A percentile compares a stretch with the other conserved stretches of the same genome.
Evolutionary conservation across 768 basidiomycete species (phyloP).

Genomic region (Psilocybe cubensis): DNA sequence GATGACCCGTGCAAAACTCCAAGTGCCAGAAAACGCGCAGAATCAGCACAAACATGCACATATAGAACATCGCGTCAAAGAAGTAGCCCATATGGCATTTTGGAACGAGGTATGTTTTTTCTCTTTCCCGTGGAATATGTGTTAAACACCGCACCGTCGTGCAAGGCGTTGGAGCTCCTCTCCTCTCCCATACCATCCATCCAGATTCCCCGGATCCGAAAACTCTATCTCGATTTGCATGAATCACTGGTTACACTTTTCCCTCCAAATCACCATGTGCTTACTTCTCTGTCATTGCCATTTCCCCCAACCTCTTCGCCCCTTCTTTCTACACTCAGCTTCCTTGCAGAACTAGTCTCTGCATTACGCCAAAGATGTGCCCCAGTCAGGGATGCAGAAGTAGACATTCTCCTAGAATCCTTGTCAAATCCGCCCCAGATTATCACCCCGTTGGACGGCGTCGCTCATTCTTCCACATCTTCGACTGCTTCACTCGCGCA

Average conservation of each 20-base stretch:
- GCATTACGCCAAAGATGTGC: slow-evolving; percentile 66
- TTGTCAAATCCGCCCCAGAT: slow-evolving; percentile 24
- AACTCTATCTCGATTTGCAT: slow-evolving; percentile 57
- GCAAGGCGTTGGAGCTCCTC: slow-evolving; percentile 62
- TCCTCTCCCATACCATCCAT: slow-evolving; percentile 60
- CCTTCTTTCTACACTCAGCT: slow-evolving; percentile 54
- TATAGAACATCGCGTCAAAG: slow-evolving; percentile 46
- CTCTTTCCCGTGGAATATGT: neutral
- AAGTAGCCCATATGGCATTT: slow-evolving; percentile 67
- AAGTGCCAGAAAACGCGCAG: slow-evolving; percentile 15
- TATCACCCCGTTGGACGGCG: neutral
- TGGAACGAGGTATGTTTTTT: slow-evolving; percentile 66
- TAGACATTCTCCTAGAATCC: slow-evolving; percentile 50
- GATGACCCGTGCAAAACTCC: slow-evolving; percentile 41
- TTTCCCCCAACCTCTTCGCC: slow-evolving; percentile 72
- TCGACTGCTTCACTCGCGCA: slow-evolving; percentile 40
- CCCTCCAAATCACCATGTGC: slow-evolving; percentile 52
- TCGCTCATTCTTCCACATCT: neutral
- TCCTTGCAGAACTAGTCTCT: slow-evolving; percentile 56
- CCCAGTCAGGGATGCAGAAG: slow-evolving; percentile 59
- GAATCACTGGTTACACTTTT: slow-evolving; percentile 59
- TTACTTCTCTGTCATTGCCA: slow-evolving; percentile 58
- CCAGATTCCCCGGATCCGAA: slow-evolving; percentile 62
- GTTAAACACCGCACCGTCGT: too few relatives aligned
- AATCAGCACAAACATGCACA: slow-evolving; percentile 11